phyloP scores from a whole-genome alignment of 139 green algal genomes.

The Deuterostichococcus epilithicus region DNA sequence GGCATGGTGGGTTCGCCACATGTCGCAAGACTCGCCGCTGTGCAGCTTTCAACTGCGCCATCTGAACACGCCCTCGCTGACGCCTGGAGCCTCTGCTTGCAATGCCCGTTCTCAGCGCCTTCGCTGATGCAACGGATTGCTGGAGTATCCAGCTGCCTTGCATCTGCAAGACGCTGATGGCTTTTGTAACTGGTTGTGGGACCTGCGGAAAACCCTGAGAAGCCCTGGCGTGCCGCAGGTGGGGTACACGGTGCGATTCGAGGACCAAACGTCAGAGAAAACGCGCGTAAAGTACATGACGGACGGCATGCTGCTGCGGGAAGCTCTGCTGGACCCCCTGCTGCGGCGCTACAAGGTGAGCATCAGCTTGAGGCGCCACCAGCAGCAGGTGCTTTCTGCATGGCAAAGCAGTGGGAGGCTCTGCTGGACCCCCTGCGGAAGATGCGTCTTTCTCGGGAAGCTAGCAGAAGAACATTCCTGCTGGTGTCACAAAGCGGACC shows the following conservation, averaged over 20 bases:
- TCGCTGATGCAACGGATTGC: too few relatives aligned
- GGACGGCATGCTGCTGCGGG: constrained; percentile 83
- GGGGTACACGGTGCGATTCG: constrained; percentile 83
- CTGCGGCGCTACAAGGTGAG: constrained; percentile 60
- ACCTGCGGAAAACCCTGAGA: too few relatives aligned
- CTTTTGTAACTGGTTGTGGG: too few relatives aligned
- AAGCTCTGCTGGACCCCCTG: constrained; percentile 86
- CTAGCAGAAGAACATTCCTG: background rate
- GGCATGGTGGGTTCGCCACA: constrained; percentile 16
- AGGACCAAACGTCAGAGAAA: constrained; percentile 27
- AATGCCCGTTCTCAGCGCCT: too few relatives aligned
- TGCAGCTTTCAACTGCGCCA: background rate
- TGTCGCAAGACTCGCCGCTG: too few relatives aligned
- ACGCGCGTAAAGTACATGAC: constrained; percentile 89
- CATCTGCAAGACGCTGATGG: too few relatives aligned
- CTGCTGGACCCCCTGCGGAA: background rate
- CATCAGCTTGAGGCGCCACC: background rate
- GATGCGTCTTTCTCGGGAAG: background rate
- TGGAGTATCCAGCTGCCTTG: too few relatives aligned
- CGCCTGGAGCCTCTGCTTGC: too few relatives aligned
- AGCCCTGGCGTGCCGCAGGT: too few relatives aligned
- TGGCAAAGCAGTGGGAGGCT: background rate
- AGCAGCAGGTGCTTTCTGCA: background rate
- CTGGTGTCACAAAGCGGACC: background rate
- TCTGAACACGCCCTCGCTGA: too few relatives aligned